These are phyloP conservation scores for Kazachstania viticola DNA, from an alignment of 805 yeast genomes.

Conservation along the genomic window DNA sequence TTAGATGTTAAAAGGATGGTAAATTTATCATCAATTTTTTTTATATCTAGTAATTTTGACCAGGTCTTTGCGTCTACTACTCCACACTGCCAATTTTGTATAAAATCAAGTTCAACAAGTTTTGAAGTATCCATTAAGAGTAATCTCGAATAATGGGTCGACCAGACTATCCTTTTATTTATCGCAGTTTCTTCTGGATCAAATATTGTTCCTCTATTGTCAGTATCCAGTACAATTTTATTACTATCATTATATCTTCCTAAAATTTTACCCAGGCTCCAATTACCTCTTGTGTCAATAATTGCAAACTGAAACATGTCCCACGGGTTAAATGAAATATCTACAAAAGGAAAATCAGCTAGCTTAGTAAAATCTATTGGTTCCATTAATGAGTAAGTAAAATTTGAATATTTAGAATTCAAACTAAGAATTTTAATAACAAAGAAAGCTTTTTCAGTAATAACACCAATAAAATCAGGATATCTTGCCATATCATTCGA, in stretches of 20 bases:
- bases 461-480: slow-evolving; percentile 26
- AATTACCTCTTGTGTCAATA: slow-evolving; percentile 43
- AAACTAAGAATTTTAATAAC: slow-evolving; percentile 23
- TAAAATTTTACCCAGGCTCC: slow-evolving; percentile 31
- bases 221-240: slow-evolving; percentile 6
- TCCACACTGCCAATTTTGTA: slow-evolving; percentile 22
- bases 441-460: slow-evolving; percentile 29
- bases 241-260: slow-evolving; percentile 4
- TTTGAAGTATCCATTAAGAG: slow-evolving; percentile 34
- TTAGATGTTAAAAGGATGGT: slow-evolving; percentile 52
- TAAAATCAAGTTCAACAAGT: slow-evolving; percentile 26
- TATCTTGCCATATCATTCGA: slow-evolving; percentile 13
- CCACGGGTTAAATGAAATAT: slow-evolving; percentile 35
- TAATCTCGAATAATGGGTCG: slow-evolving; percentile 22
- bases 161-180: slow-evolving; percentile 44
- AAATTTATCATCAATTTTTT: slow-evolving; percentile 25
- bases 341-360: slow-evolving; percentile 31
- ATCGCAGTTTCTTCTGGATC: slow-evolving; percentile 43
- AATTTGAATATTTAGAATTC: slow-evolving; percentile 5
- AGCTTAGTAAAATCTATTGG: slow-evolving; percentile 18
- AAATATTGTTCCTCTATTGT: slow-evolving; percentile 21
- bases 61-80: slow-evolving; percentile 41
- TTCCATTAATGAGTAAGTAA: slow-evolving; percentile 11
- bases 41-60: slow-evolving; percentile 39
- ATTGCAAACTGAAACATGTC: slow-evolving; percentile 30